A percentile compares a stretch with the other conserved stretches of the same genome.
Conservation (phyloP, 345 rosid genomes). For the Cardamine chenopodiifolia region DNA sequence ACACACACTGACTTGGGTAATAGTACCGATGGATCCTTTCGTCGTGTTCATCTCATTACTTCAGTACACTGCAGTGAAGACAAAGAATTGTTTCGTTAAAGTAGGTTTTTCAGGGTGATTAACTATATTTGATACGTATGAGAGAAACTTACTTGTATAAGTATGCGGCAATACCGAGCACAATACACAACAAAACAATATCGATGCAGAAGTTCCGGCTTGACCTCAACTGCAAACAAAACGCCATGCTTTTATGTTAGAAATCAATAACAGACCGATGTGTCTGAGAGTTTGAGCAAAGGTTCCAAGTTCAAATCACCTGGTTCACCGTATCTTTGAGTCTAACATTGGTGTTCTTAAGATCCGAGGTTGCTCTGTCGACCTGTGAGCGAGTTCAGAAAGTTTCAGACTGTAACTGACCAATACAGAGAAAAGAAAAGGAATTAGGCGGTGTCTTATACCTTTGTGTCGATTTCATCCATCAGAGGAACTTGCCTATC, state of each 20-base stretch:
- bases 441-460: slow-evolving; percentile 23
- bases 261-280: slow-evolving; percentile 12
- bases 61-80: slow-evolving; percentile 62
- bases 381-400: slow-evolving; percentile 54
- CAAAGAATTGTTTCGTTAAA: slow-evolving; percentile 18
- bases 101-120: slow-evolving; percentile 6
- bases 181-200: slow-evolving; percentile 78
- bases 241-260: slow-evolving; percentile 16
- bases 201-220: slow-evolving; percentile 98
- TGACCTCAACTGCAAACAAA: slow-evolving; percentile 82
- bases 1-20: slow-evolving; percentile 22
- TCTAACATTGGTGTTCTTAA: slow-evolving; percentile 94
- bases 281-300: slow-evolving; percentile 12
- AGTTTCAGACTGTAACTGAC: slow-evolving; percentile 15
- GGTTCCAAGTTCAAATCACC: slow-evolving; percentile 51
- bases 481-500: slow-evolving; percentile 96
- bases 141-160: slow-evolving; percentile 84
- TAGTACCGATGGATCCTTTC: slow-evolving; percentile 22
- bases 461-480: slow-evolving; percentile 99
- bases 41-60: slow-evolving; percentile 49
- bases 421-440: slow-evolving; percentile 14
- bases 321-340: slow-evolving; percentile 93
- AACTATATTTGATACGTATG: background rate
- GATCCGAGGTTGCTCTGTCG: slow-evolving; percentile 90
- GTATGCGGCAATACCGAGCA: slow-evolving; percentile 97